These are phyloP conservation scores for Rhodotorula sp. DNA, from an alignment of 1,284 basidiomycete genomes.

Conservation along the genomic window DNA sequence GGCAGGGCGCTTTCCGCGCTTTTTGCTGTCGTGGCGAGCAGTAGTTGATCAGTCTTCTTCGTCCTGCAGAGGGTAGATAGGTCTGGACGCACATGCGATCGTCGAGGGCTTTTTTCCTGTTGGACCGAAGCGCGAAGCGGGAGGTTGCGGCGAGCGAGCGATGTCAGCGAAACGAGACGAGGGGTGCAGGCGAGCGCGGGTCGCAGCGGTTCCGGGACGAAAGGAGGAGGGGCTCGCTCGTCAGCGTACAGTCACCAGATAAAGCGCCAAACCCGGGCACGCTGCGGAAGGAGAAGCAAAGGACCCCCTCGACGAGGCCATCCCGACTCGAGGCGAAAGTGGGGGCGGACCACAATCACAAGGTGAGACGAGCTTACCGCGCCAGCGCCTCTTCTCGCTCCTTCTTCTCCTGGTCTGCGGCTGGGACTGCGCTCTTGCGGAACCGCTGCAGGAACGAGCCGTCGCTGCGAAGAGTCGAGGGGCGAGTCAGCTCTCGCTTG, in stretches of 20 bases:
- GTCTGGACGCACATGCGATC: slow-evolving; percentile 20
- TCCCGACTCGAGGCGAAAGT: not conserved
- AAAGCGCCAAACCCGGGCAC: not conserved
- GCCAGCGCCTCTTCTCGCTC: slow-evolving; percentile 33
- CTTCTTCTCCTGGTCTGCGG: slow-evolving; percentile 23
- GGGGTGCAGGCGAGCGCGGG: not conserved
- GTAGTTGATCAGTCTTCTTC: not conserved
- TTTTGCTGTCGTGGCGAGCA: slow-evolving; percentile 13
- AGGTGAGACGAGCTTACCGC: slow-evolving; percentile 7
- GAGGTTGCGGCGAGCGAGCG: not conserved
- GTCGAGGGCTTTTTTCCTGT: slow-evolving; percentile 34
- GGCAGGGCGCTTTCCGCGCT: slow-evolving; percentile 29
- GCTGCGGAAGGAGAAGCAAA: not conserved
- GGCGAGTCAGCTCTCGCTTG: not conserved
- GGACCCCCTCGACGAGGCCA: not conserved
- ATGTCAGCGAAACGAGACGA: slow-evolving; percentile 1
- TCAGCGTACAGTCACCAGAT: slow-evolving; percentile 16
- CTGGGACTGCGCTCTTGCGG: slow-evolving; percentile 16
- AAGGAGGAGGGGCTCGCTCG: not conserved
- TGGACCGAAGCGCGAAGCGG: rapidly evolving
- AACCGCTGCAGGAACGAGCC: slow-evolving; percentile 37
- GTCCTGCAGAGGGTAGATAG: no score
- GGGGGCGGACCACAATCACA: not conserved
- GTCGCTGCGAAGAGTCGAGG: slow-evolving; percentile 12
- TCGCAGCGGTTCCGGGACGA: not conserved